phyloP scores from a whole-genome alignment of 768 basidiomycete species.

The Serpula lacrymans region DNA sequence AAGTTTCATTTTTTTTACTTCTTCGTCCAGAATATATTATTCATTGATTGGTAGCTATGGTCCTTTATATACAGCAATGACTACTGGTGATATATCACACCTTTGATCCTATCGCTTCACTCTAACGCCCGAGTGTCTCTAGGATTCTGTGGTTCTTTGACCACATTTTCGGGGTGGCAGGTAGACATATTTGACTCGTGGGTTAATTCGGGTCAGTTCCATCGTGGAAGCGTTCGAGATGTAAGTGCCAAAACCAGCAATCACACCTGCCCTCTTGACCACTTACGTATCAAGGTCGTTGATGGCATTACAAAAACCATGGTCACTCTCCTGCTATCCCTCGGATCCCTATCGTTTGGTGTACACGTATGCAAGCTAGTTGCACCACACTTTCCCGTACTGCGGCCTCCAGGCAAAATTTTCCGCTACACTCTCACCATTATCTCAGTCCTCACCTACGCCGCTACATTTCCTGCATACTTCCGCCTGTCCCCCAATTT shows the following conservation, averaged over 20 bases:
- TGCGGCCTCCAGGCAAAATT: constrained; percentile 38
- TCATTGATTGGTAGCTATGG: constrained; percentile 58
- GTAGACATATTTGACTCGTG: constrained; percentile 83
- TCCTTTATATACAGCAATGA: constrained; percentile 82
- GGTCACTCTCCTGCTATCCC: constrained; percentile 72
- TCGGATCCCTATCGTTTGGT: constrained; percentile 79
- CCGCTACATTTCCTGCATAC: constrained; percentile 74
- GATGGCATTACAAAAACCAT: constrained; percentile 81
- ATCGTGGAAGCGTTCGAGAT: constrained; percentile 64
- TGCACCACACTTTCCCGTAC: constrained; percentile 37
- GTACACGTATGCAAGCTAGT: constrained; percentile 50
- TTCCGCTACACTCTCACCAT: constrained; percentile 50
- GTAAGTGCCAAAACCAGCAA: constrained; percentile 49
- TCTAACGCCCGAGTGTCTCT: constrained; percentile 3
- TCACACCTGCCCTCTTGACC: constrained; percentile 6
- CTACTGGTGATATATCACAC: constrained; percentile 64
- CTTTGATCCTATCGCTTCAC: background rate
- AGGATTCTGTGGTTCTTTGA: constrained; percentile 96
- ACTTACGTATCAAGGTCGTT: constrained; percentile 54
- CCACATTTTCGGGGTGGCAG: constrained; percentile 97
- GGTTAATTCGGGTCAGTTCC: constrained; percentile 57
- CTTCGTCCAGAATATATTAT: constrained; percentile 5
- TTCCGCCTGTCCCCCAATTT: constrained; percentile 64
- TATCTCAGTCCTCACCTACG: constrained; percentile 65
- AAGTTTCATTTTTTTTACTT: constrained; percentile 27